phyloP scores from a whole-genome alignment of 805 yeast species.

The Metschnikowia lochheadii region DNA sequence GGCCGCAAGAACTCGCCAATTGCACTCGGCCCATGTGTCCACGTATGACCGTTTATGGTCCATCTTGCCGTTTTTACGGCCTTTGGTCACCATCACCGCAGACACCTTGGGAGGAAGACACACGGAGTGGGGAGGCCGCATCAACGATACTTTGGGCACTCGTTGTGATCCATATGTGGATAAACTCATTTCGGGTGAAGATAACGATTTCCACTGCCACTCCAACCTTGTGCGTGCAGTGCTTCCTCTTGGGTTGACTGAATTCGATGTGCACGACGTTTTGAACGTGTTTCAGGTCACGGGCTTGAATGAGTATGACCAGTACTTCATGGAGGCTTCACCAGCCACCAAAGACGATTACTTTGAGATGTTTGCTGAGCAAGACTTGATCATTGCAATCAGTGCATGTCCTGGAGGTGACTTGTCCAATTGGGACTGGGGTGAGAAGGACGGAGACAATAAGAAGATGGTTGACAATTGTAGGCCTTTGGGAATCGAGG shows the following conservation, averaged over 20 bases:
- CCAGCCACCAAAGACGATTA: slow-evolving; percentile 58
- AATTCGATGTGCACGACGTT: slow-evolving; percentile 65
- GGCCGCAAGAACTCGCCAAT: slow-evolving; percentile 67
- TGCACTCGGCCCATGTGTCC: slow-evolving; percentile 60
- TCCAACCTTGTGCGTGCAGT: slow-evolving; percentile 59
- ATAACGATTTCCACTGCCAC: slow-evolving; percentile 64
- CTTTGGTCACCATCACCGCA: slow-evolving; percentile 58
- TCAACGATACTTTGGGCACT: slow-evolving; percentile 64
- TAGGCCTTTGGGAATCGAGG: slow-evolving; percentile 60
- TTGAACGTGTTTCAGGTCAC: slow-evolving; percentile 68
- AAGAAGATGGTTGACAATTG: slow-evolving; percentile 61
- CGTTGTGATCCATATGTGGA: slow-evolving; percentile 70
- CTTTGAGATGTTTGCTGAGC: slow-evolving; percentile 65
- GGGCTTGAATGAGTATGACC: slow-evolving; percentile 61
- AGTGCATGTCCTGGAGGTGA: slow-evolving; percentile 73
- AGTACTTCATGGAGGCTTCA: slow-evolving; percentile 67
- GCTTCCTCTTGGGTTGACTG: slow-evolving; percentile 57
- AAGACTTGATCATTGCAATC: slow-evolving; percentile 58
- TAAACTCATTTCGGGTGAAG: slow-evolving; percentile 58
- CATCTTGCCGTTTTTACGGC: slow-evolving; percentile 59
- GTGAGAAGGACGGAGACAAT: slow-evolving; percentile 45
- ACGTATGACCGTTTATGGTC: slow-evolving; percentile 64
- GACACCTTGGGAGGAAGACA: slow-evolving; percentile 54
- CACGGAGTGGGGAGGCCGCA: slow-evolving; percentile 63
- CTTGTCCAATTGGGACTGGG: slow-evolving; percentile 68